phyloP scores from a whole-genome alignment of 345 rosid species.

The Brassica cretica region DNA sequence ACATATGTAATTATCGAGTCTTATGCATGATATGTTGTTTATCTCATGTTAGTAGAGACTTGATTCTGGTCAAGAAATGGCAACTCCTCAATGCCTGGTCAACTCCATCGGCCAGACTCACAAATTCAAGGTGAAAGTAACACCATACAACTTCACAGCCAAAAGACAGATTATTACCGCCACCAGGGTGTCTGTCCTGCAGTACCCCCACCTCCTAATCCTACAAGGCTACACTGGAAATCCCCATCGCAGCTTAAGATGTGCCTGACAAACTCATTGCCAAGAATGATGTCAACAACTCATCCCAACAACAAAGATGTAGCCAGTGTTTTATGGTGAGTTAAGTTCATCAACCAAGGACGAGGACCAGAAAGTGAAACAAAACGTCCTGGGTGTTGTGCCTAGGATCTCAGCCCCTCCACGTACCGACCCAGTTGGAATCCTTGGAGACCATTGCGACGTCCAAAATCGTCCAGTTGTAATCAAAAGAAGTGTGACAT shows the following conservation, averaged over 20 bases:
- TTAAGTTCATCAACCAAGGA: neutral
- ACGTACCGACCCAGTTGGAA: neutral
- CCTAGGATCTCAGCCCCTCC: neutral
- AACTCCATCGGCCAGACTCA: neutral
- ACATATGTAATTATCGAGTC: neutral
- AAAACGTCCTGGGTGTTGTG: neutral
- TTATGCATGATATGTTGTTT: neutral
- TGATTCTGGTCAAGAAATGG: neutral
- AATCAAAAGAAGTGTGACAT: neutral
- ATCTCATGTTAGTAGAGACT: neutral
- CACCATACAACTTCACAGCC: neutral
- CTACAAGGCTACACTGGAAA: neutral
- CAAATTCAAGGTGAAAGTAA: neutral
- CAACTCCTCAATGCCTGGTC: neutral
- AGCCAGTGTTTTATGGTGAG: neutral
- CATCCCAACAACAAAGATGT: neutral
- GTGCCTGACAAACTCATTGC: neutral
- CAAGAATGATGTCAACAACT: neutral
- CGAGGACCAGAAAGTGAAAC: neutral
- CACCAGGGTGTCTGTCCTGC: neutral
- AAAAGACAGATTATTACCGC: neutral
- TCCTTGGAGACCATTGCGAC: neutral
- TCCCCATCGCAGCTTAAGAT: neutral
- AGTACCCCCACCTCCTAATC: neutral
- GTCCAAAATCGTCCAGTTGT: neutral